These are phyloP conservation scores for Petasospora rhodanensis DNA, from an alignment of 1,139 yeast genomes.

Conservation along the genomic window DNA sequence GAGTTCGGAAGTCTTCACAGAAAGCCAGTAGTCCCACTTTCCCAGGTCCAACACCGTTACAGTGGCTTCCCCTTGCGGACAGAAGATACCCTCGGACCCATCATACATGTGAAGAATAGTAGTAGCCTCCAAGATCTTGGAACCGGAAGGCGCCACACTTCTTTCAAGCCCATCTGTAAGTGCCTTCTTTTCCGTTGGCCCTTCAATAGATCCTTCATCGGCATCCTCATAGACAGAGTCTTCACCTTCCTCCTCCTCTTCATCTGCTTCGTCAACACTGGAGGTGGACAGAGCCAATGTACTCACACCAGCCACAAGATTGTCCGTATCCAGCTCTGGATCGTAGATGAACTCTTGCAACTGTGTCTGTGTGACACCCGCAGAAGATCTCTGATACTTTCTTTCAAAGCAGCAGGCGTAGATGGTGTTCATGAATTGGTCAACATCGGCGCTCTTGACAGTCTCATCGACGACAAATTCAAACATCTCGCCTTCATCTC, in stretches of 20 bases:
- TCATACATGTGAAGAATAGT: conserved; percentile 57
- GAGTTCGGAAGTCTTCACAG: conserved; percentile 31
- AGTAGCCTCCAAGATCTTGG: conserved; percentile 15
- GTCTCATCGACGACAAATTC: conserved; percentile 72
- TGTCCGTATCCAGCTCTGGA: conserved; percentile 21
- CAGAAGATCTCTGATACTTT: conserved; percentile 58
- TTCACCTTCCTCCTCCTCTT: conserved; percentile 24
- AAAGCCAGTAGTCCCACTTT: conserved; percentile 50
- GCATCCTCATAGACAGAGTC: conserved; percentile 31
- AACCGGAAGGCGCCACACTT: too few relatives aligned
- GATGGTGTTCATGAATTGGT: conserved; percentile 59
- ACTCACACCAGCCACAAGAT: conserved; percentile 7
- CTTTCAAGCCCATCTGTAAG: too few relatives aligned
- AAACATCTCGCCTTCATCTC: conserved; percentile 82
- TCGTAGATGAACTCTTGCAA: conserved; percentile 53
- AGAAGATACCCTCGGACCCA: conserved; percentile 46
- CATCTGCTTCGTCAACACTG: conserved; percentile 15
- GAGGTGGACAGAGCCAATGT: conserved; percentile 4
- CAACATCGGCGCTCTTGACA: conserved; percentile 53
- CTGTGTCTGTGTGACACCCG: conserved; percentile 41
- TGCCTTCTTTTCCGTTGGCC: too few relatives aligned
- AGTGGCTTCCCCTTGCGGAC: conserved; percentile 35
- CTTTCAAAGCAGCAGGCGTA: conserved; percentile 73
- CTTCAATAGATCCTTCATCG: conserved; percentile 20
- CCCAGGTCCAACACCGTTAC: conserved; percentile 45